phyloP scores from a whole-genome alignment of 2,329 filamentous ascomycete species.

The Colletotrichum higginsianum region DNA sequence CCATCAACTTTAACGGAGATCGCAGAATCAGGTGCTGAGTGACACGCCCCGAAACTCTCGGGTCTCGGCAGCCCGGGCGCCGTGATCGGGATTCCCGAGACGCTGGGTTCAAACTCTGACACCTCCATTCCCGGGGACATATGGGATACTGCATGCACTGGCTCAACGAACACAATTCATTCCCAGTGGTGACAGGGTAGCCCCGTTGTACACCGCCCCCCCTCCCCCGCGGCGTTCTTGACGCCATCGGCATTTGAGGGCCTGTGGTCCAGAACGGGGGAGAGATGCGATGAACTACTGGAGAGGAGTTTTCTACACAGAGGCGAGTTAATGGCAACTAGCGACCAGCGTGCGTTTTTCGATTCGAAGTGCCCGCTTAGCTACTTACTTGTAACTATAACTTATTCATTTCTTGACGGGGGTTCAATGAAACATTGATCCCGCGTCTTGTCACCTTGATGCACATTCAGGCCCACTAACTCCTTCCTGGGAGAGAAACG shows the following conservation, averaged over 20 bases:
- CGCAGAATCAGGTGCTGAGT: neutral
- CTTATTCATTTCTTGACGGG: too few species aligned
- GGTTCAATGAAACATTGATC: neutral
- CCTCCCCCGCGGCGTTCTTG: neutral
- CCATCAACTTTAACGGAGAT: neutral
- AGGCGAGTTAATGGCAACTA: neutral
- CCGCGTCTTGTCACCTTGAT: neutral
- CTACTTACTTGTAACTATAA: too few species aligned
- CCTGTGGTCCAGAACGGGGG: neutral
- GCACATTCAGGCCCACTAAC: neutral
- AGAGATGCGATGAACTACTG: slow-evolving; percentile 15
- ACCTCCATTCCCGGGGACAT: neutral
- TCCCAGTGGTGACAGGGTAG: slow-evolving; percentile 4
- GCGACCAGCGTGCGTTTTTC: too few species aligned
- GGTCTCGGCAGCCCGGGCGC: slow-evolving; percentile 4
- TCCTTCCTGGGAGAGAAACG: too few species aligned
- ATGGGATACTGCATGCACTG: slow-evolving; percentile 11
- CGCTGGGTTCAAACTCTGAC: slow-evolving; percentile 12
- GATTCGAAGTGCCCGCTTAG: too few species aligned
- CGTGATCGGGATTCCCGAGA: slow-evolving; percentile 15
- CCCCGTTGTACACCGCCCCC: neutral
- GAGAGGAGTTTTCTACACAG: neutral
- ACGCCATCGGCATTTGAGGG: neutral
- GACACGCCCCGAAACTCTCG: slow-evolving; percentile 20
- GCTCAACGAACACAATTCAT: neutral